Percentiles rank a stretch among this genome's conserved stretches.
These are phyloP conservation scores for Aspergillus homomorphus DNA, from an alignment of 495 filamentous ascomycete species.

Conservation along the genomic window DNA sequence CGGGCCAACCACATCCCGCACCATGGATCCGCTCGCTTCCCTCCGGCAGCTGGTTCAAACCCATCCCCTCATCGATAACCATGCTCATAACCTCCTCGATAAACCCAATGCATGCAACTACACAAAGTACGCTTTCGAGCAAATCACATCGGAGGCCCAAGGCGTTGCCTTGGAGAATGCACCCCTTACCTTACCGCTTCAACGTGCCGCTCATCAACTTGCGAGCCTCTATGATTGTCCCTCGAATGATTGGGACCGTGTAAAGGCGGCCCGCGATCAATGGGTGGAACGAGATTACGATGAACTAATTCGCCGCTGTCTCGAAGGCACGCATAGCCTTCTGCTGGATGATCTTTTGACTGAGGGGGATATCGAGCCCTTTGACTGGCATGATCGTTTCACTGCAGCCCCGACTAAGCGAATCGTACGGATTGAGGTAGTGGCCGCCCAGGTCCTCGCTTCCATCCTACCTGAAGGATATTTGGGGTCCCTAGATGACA, in stretches of 20 bases:
- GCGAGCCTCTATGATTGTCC: constrained; percentile 58
- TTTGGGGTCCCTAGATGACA: constrained; percentile 1
- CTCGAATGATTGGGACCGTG: constrained; percentile 54
- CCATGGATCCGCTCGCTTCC: constrained; percentile 32
- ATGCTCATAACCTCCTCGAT: constrained; percentile 76
- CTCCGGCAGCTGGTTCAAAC: constrained; percentile 53
- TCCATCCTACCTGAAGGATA: constrained; percentile 27
- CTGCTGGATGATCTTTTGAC: constrained; percentile 78
- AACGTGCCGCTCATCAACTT: constrained; percentile 69
- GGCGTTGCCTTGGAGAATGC: constrained; percentile 62
- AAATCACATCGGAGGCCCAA: constrained; percentile 72
- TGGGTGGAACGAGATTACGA: constrained; percentile 54
- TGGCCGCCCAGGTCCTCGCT: constrained; percentile 64
- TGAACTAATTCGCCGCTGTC: constrained; percentile 59
- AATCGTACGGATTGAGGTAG: constrained; percentile 80
- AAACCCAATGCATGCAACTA: constrained; percentile 30
- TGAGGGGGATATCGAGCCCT: constrained; percentile 55
- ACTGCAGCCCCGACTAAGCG: constrained; percentile 62
- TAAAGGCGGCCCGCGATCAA: constrained; percentile 57
- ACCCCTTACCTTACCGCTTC: constrained; percentile 59
- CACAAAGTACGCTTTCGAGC: constrained; percentile 42
- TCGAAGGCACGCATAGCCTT: constrained; percentile 71
- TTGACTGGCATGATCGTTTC: constrained; percentile 69
- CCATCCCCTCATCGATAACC: constrained; percentile 83
- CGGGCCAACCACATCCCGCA: constrained; percentile 5